Conservation (phyloP, 306 rosid species). For the Dryas octopetala region DNA sequence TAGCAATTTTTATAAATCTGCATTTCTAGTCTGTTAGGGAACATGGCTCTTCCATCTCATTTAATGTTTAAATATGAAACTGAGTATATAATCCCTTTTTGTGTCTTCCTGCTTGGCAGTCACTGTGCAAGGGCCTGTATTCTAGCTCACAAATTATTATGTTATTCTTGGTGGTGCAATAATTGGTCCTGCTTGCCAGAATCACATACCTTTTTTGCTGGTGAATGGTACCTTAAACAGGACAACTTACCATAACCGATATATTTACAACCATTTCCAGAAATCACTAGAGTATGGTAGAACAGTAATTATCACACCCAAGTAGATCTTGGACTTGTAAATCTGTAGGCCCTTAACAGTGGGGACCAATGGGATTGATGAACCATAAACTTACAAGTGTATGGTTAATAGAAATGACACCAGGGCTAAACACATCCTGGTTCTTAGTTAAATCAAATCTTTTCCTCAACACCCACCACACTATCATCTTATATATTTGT, state of each 20-base stretch:
- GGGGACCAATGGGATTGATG: conserved; percentile 28
- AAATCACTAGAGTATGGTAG: background rate
- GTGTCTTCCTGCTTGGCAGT: background rate
- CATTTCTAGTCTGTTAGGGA: conserved; percentile 22
- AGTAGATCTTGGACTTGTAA: conserved; percentile 23
- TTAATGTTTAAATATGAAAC: background rate
- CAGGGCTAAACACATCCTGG: conserved; percentile 31
- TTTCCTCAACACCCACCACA: conserved; percentile 29
- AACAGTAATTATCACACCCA: background rate
- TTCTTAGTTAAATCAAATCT: conserved; percentile 16
- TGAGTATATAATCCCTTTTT: background rate
- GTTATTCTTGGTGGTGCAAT: background rate
- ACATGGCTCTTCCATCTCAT: conserved; percentile 1
- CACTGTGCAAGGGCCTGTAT: conserved; percentile 3
- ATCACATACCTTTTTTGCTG: background rate
- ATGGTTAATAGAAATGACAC: conserved; percentile 49
- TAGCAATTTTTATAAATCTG: background rate
- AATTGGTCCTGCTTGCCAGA: background rate
- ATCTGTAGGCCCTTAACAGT: background rate
- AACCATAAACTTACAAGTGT: conserved; percentile 39
- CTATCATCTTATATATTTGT: conserved; percentile 41
- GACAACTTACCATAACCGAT: too few species aligned
- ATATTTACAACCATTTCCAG: background rate
- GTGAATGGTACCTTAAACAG: too few species aligned
- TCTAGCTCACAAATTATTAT: conserved; percentile 1